Percentiles rank a stretch among this genome's conserved stretches.
phyloP scores from a whole-genome alignment of 164 flowering plant species.

The Berberis thunbergii region DNA sequence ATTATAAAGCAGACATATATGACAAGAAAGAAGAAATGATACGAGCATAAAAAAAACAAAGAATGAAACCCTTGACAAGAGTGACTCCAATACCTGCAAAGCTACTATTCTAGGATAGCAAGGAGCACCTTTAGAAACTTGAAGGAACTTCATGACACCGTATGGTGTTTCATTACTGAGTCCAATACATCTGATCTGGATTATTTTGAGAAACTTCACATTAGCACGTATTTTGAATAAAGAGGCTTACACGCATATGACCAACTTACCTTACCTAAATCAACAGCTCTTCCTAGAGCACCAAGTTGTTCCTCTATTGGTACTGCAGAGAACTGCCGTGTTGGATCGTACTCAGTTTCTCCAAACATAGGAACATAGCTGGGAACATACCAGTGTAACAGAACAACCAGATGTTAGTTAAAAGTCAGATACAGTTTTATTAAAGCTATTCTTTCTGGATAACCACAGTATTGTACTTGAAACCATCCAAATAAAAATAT shows the following conservation, averaged over 20 bases:
- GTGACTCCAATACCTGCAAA: slow-evolving; percentile 50
- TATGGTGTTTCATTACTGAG: slow-evolving; percentile 88
- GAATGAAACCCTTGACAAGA: not conserved
- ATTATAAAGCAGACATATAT: too few relatives aligned
- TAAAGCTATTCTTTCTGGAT: not conserved
- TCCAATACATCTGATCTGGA: slow-evolving; percentile 65
- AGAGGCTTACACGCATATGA: not conserved
- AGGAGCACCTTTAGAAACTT: slow-evolving; percentile 29
- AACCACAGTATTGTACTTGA: not conserved
- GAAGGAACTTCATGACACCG: slow-evolving; percentile 84
- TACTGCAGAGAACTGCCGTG: slow-evolving; percentile 32
- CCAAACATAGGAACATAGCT: slow-evolving; percentile 97
- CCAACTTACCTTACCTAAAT: slow-evolving; percentile 59
- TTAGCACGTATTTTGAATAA: not conserved
- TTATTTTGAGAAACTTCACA: slow-evolving; percentile 1
- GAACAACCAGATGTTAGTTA: too few relatives aligned
- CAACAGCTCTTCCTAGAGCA: slow-evolving; percentile 55
- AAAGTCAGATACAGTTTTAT: not conserved
- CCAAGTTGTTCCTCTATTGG: slow-evolving; percentile 65
- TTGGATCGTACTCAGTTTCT: slow-evolving; percentile 71
- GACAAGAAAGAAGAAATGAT: too few relatives aligned
- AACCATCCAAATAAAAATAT: not conserved
- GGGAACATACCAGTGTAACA: slow-evolving; percentile 15
- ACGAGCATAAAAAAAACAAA: not conserved
- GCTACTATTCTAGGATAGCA: slow-evolving; percentile 56